Conservation (phyloP, 208 protist species). For the Leishmania martiniquensis region DNA sequence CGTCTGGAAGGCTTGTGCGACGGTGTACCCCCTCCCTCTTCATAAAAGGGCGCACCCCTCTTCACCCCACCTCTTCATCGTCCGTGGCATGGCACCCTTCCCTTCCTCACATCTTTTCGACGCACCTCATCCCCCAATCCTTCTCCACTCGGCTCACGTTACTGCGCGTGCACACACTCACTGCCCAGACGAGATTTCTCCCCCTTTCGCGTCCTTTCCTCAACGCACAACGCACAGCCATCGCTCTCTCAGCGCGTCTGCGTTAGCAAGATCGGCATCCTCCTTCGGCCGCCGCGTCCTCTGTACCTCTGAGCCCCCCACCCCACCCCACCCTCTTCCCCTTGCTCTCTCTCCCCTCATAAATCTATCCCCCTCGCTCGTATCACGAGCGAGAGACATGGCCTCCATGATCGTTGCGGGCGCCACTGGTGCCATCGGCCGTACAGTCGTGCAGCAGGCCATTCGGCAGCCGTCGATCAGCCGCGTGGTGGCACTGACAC, state of each 20-base stretch:
- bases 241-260: background rate
- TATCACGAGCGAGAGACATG: constrained; percentile 4
- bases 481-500: constrained; percentile 71
- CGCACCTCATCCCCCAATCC: background rate
- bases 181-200: background rate
- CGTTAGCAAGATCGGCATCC: background rate
- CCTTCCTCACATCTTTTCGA: background rate
- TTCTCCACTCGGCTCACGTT: background rate
- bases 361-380: background rate
- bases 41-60: background rate
- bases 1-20: background rate
- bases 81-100: background rate
- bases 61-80: background rate
- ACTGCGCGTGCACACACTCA: background rate
- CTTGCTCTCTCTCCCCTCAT: background rate
- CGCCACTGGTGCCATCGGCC: constrained; percentile 74
- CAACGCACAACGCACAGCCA: background rate
- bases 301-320: background rate
- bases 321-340: background rate
- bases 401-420: constrained; percentile 76
- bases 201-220: background rate
- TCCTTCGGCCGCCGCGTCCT: background rate
- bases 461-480: constrained; percentile 39
- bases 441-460: constrained; percentile 56
- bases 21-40: no score